Evolutionary conservation across 2,329 filamentous ascomycete species (phyloP).

Genomic region (Fusarium brevicatenulatum): DNA sequence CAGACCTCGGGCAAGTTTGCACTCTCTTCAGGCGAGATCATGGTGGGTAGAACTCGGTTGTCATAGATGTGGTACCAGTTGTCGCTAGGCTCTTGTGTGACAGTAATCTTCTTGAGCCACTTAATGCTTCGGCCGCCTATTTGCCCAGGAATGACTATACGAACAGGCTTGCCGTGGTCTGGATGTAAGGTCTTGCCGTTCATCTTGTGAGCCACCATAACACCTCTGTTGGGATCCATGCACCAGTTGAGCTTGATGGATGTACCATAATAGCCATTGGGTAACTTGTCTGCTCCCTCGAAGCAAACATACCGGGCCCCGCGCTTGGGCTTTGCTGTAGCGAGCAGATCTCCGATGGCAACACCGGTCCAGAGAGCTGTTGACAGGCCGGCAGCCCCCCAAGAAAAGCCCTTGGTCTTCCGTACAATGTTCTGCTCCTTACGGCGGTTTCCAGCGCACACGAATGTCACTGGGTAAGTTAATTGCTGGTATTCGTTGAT

Average conservation of each 20-base stretch:
- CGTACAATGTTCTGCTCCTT: conserved; percentile 93
- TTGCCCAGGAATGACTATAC: conserved; percentile 87
- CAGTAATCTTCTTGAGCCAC: conserved; percentile 84
- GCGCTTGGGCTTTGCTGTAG: conserved; percentile 72
- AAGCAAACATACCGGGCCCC: conserved; percentile 87
- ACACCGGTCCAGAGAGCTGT: conserved; percentile 91
- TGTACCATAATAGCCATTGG: conserved; percentile 90
- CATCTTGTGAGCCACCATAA: conserved; percentile 91
- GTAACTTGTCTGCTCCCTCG: conserved; percentile 87
- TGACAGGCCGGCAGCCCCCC: conserved; percentile 87
- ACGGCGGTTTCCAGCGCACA: conserved; percentile 89
- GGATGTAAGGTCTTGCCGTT: conserved; percentile 84
- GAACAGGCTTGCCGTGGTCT: conserved; percentile 86
- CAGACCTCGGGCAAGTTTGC: conserved; percentile 79
- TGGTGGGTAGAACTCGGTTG: conserved; percentile 88
- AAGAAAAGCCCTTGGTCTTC: conserved; percentile 94
- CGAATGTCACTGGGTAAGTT: conserved; percentile 87
- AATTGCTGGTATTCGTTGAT: conserved; percentile 80
- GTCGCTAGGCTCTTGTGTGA: conserved; percentile 82
- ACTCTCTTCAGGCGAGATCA: conserved; percentile 83
- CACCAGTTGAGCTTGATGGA: conserved; percentile 90
- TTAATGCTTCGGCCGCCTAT: conserved; percentile 94
- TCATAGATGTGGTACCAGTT: conserved; percentile 98
- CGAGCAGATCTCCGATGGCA: conserved; percentile 76
- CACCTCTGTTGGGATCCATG: conserved; percentile 82